phyloP scores from a whole-genome alignment of 768 basidiomycete genomes.

The Termitomyces sp. region DNA sequence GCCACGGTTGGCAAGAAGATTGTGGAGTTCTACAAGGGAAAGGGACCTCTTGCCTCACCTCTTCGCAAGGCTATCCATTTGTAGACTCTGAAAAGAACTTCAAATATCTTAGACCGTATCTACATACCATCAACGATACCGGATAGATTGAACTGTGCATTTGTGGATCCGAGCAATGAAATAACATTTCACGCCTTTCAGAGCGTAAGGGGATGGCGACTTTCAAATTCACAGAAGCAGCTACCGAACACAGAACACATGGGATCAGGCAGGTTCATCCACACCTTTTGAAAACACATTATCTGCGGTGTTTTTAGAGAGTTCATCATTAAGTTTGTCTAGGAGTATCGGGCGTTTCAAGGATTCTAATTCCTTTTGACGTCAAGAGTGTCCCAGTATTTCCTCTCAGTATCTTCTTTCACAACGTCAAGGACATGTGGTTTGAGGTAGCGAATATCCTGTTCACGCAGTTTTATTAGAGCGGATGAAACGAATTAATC shows the following conservation, averaged over 20 bases:
- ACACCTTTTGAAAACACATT: not conserved
- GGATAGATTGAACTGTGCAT: not conserved
- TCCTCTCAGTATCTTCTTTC: slow-evolving; percentile 74
- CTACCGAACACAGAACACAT: not conserved
- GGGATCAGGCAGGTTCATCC: not conserved
- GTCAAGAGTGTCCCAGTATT: slow-evolving; percentile 72
- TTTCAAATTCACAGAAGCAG: not conserved
- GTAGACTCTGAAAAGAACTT: slow-evolving; percentile 11
- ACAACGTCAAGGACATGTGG: slow-evolving; percentile 70
- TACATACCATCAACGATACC: not conserved
- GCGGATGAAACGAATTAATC: not conserved
- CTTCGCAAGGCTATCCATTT: slow-evolving; percentile 64
- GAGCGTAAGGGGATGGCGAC: too few species aligned
- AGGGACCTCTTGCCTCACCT: slow-evolving; percentile 71
- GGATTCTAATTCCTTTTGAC: slow-evolving; percentile 61
- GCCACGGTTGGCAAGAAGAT: slow-evolving; percentile 82
- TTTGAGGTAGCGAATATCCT: slow-evolving; percentile 90
- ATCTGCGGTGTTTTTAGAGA: not conserved
- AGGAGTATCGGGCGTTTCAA: not conserved
- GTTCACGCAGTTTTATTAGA: slow-evolving; percentile 11
- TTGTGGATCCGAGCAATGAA: not conserved
- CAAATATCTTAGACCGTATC: slow-evolving; percentile 5
- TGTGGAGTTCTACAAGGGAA: slow-evolving; percentile 80
- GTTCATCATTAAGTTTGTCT: slow-evolving; percentile 2
- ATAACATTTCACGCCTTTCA: not conserved